phyloP scores from a whole-genome alignment of 163 green algal genomes.

The Chlamydomonas reinhardtii region DNA sequence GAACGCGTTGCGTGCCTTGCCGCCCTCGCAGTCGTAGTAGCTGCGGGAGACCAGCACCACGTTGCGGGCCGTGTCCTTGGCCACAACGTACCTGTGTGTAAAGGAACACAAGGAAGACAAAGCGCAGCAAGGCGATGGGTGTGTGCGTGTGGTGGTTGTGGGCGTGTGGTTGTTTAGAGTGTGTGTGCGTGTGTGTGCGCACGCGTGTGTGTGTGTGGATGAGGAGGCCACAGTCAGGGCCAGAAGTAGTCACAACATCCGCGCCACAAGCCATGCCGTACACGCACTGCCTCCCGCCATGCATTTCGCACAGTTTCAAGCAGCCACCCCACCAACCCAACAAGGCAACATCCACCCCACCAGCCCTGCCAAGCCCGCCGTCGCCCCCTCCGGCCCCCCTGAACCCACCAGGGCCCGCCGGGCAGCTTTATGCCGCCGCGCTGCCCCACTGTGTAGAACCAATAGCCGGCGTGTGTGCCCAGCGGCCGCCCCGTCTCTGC shows the following conservation, averaged over 20 bases:
- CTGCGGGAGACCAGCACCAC: conserved; percentile 87
- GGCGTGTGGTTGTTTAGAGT: neutral
- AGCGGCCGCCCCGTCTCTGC: conserved; percentile 78
- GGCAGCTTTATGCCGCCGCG: conserved; percentile 91
- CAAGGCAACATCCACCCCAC: too few species aligned
- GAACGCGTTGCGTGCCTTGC: conserved; percentile 73
- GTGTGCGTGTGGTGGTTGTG: neutral
- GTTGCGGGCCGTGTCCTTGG: conserved; percentile 90
- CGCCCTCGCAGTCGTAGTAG: conserved; percentile 86
- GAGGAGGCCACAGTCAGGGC: too few species aligned
- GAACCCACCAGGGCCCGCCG: conserved; percentile 92
- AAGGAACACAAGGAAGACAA: too few species aligned
- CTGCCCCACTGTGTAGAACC: conserved; percentile 98
- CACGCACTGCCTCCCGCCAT: too few species aligned
- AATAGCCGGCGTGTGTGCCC: conserved; percentile 87
- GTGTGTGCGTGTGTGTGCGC: too few species aligned
- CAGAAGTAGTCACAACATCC: too few species aligned
- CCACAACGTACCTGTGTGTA: conserved; percentile 86
- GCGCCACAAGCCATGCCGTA: too few species aligned
- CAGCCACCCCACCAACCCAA: too few species aligned
- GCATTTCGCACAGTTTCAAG: too few species aligned
- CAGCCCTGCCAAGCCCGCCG: neutral
- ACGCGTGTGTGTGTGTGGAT: too few species aligned
- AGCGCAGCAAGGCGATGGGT: neutral
- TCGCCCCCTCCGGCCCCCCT: too few species aligned